Evolutionary conservation across 192 early-diverging fungal genomes (phyloP).

Genomic region (Coemansia umbellata): DNA sequence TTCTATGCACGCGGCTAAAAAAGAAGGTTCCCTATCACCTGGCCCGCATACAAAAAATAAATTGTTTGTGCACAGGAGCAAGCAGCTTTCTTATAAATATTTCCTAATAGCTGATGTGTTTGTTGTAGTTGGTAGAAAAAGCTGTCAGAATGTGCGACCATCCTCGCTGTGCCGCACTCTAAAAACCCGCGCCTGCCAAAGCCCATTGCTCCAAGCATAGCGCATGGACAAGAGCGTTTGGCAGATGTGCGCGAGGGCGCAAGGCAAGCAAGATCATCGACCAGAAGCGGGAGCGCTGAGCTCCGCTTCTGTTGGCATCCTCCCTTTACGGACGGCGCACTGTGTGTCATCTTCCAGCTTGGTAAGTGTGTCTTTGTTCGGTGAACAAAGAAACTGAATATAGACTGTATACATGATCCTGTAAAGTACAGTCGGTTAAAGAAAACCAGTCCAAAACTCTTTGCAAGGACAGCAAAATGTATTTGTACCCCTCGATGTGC

Average conservation of each 20-base stretch:
- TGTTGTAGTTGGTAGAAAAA: not conserved
- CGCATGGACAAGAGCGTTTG: too few species aligned
- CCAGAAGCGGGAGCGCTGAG: not conserved
- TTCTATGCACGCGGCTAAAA: too few species aligned
- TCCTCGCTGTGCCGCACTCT: conserved; percentile 41
- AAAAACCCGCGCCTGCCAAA: conserved; percentile 14
- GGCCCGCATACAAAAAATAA: too few species aligned
- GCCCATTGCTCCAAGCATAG: too few species aligned
- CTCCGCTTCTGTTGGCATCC: conserved; percentile 18
- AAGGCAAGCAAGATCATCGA: conserved; percentile 47
- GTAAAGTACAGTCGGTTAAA: conserved; percentile 50
- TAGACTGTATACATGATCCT: conserved; percentile 54
- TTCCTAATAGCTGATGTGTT: not conserved
- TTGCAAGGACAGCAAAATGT: not conserved
- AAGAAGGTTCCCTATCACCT: too few species aligned
- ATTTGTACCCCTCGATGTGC: not conserved
- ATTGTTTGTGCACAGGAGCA: too few species aligned
- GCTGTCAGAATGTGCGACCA: conserved; percentile 51
- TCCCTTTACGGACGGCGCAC: conserved; percentile 53
- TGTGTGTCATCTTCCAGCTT: conserved; percentile 46
- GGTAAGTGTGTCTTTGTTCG: conserved; percentile 44
- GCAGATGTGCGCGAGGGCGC: conserved; percentile 39
- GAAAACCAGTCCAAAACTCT: not conserved
- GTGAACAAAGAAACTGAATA: conserved; percentile 52
- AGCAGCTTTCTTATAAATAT: too few species aligned